phyloP scores from a whole-genome alignment of 805 yeast species.

The Isabelozyma rhagii region DNA sequence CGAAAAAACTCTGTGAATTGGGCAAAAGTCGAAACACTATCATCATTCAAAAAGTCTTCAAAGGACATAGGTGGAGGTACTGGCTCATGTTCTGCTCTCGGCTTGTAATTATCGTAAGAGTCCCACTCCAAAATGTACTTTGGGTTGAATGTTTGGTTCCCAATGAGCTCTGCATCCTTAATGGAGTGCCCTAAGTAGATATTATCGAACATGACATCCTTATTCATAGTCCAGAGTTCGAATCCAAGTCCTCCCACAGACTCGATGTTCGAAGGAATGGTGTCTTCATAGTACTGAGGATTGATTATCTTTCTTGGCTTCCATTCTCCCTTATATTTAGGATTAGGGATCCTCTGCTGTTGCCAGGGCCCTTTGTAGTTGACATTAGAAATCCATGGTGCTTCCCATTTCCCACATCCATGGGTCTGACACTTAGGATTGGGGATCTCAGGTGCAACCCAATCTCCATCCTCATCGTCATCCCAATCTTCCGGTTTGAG shows the following conservation, averaged over 20 bases:
- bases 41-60: conserved; percentile 26
- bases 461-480: conserved; percentile 85
- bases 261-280: conserved; percentile 55
- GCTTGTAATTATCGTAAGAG: conserved; percentile 37
- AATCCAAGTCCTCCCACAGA: conserved; percentile 81
- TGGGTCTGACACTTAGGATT: conserved; percentile 70
- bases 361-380: conserved; percentile 76
- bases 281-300: conserved; percentile 64
- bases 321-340: conserved; percentile 81
- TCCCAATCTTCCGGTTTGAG: conserved; percentile 78
- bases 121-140: conserved; percentile 52
- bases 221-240: conserved; percentile 86
- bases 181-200: conserved; percentile 82
- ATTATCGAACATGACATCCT: conserved; percentile 73
- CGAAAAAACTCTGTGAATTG: conserved; percentile 13
- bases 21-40: conserved; percentile 9
- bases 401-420: conserved; percentile 83
- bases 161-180: conserved; percentile 80
- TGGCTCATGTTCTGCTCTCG: conserved; percentile 41
- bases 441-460: conserved; percentile 66
- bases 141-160: conserved; percentile 67
- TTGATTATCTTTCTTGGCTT: conserved; percentile 60
- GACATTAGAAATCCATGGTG: conserved; percentile 67
- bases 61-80: conserved; percentile 42
- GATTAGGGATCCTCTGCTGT: conserved; percentile 67